Base-by-base conservation (phyloP, 1,139 yeast species). In the Magnusiomyces magnusii region DNA sequence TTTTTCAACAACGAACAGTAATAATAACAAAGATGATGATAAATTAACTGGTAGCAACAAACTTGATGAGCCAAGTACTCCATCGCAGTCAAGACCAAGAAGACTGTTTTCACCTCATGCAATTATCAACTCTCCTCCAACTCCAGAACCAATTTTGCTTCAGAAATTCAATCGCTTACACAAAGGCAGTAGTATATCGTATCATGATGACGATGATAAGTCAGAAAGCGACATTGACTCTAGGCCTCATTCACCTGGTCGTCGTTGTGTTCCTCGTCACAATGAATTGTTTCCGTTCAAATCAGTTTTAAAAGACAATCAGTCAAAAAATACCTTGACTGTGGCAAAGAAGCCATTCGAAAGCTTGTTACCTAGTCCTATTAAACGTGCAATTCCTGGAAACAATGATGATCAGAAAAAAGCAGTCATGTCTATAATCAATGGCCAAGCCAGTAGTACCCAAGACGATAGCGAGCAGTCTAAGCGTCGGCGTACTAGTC, bases 261-360 rank as follows among this genome's bases (percentile, higher is more conserved):
- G 62, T 7, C 53, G 58, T 19, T 59, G 62, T 23, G 49, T 25
- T 21, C 62, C 62, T 2, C 56, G 60, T 3, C 62, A 59, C 52
- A 27, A 25, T 3, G 55, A 53, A 24, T 24, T 59, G 13, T 17
- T 13, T 21, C 62, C 62, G 1, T 44, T 56, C 23, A 57, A 55
- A 49, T 47, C 60, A 3, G 51, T 51, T 19, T 47, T 59, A 9
- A 59, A 59, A 24, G 7, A 52, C 17, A 36, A 28, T 9, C 34
- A 41, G 17, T 41, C 47, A 15, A 10, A 10, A 41, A 41, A 10
- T 10, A 41, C 47, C 19, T 5, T 19, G 19, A 41, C 17, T 10
- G 19, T 31, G 44, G 19, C 19, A 10, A 39, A 15, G 19, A 39
- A 3, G 19, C 5, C 10, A 15, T n/a, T 5, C 24, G 49, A 44